phyloP scores from a whole-genome alignment of 2,329 filamentous ascomycete species.

The Aquanectria penicillioides region DNA sequence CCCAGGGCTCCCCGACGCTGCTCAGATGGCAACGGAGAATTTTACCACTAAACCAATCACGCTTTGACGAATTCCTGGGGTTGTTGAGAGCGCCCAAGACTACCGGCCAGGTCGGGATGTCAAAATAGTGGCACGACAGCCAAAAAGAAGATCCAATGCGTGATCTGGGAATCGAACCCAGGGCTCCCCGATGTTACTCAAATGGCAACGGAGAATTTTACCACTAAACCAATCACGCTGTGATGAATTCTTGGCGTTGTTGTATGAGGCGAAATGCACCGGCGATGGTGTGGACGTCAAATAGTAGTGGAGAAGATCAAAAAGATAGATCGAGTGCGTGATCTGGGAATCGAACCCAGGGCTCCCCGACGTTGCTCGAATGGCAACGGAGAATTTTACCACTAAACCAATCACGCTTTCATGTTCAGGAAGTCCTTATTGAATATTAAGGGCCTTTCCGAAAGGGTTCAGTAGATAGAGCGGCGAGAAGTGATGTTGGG shows the following conservation, averaged over 20 bases:
- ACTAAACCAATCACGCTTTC: slow-evolving; percentile 7
- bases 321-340: not conserved
- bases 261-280: not conserved
- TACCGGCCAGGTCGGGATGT: not conserved
- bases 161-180: slow-evolving; percentile 22
- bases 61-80: not conserved
- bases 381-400: slow-evolving; percentile 9
- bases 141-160: not conserved
- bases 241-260: not conserved
- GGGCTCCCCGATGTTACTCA: slow-evolving; percentile 14
- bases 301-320: not conserved
- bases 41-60: slow-evolving; percentile 5
- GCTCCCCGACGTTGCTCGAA: slow-evolving; percentile 3
- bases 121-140: not conserved
- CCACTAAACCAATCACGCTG: slow-evolving; percentile 21
- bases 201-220: slow-evolving; percentile 20
- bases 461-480: no score
- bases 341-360: slow-evolving; percentile 8
- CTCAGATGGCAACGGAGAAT: not conserved
- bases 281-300: not conserved
- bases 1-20: not conserved
- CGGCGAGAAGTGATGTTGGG: no score
- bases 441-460: no score
- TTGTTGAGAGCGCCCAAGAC: not conserved
- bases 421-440: no score